A percentile compares a stretch with the other conserved stretches of the same genome.
These are phyloP conservation scores for Endothia cerciana DNA, from an alignment of 2,329 filamentous ascomycete genomes.

Conservation along the genomic window DNA sequence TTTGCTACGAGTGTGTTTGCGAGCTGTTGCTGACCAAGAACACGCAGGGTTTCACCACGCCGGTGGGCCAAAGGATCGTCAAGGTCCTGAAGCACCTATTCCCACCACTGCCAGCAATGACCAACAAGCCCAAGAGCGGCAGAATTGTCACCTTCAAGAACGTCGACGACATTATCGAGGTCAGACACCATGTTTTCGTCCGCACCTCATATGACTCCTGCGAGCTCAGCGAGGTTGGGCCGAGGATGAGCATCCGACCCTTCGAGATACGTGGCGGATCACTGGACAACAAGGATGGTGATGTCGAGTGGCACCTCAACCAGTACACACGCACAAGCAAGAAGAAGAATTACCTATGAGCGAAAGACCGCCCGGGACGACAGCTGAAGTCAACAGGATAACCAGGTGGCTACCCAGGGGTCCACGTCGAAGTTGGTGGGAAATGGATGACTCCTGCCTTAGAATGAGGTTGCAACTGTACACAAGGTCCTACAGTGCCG, in stretches of 20 bases:
- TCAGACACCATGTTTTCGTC: slow-evolving; percentile 89
- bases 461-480: neutral
- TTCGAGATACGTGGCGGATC: slow-evolving; percentile 94
- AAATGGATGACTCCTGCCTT: neutral
- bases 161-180: slow-evolving; percentile 90
- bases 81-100: slow-evolving; percentile 95
- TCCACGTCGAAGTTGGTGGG: neutral
- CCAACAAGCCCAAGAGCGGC: slow-evolving; percentile 74
- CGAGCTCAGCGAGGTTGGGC: slow-evolving; percentile 86
- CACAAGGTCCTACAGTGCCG: neutral
- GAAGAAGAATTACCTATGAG: slow-evolving; percentile 93
- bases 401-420: neutral
- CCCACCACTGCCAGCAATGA: slow-evolving; percentile 80
- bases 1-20: neutral
- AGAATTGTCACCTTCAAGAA: slow-evolving; percentile 96
- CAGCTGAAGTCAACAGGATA: neutral
- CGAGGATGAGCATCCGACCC: slow-evolving; percentile 93
- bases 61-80: slow-evolving; percentile 78
- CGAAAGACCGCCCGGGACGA: neutral
- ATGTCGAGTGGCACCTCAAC: slow-evolving; percentile 94
- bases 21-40: slow-evolving; percentile 10
- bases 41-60: slow-evolving; percentile 74
- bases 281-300: slow-evolving; percentile 90
- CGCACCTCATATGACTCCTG: slow-evolving; percentile 89
- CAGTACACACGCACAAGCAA: slow-evolving; percentile 91